Base-by-base conservation (phyloP, 495 filamentous ascomycete species). In the Aspergillus sclerotiicarbonarius region DNA sequence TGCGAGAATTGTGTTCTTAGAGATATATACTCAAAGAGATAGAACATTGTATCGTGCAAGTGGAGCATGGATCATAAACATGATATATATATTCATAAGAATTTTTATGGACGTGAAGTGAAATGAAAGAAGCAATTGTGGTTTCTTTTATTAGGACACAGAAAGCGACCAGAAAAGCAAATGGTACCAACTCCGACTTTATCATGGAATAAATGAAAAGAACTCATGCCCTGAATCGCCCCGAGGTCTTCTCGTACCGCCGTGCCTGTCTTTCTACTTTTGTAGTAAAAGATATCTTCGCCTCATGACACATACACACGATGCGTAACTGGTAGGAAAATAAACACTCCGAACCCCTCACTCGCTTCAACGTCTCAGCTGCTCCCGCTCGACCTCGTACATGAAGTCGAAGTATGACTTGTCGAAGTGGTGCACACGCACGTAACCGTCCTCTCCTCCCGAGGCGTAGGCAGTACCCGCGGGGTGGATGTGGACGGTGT, bases 361-460 rank as follows among this genome's bases (percentile, higher is more conserved):
- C 20, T 48, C 62, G 48, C 35, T 65, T 71, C 68, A 80, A 67
- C 71, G 71, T 61, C 74, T 73, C 71, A 73, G 47, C 63, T 79
- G 77, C 74, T 82, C 80, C 60, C 92, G 81, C 85, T 99, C 94
- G 50, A 98, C 94, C 82, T 99, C 95, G 72, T 96, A 99, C 81
- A 86, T 85, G 77, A 99, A 99, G 71, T 98, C 94, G 74, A 94
- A 99, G 80, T 97, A 99, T 39, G 86, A 80, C 82, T 94, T 92
- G 76, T 99, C 94, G 76, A 99, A 99, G 72, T 96, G 91, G 76
- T 99, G 94, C 46, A 98, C 90, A 65, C 94, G 88, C 43, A 99
- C 94, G 77, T 99, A 99, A 64, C 94, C 94, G 78, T 99, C 94
- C 79, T 99, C 94, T 68, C 92, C 93, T 57, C 94, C 94, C 60